Evolutionary conservation across 176 grass and related monocot species (phyloP).

Genomic region (Coix lacrymajobi): DNA sequence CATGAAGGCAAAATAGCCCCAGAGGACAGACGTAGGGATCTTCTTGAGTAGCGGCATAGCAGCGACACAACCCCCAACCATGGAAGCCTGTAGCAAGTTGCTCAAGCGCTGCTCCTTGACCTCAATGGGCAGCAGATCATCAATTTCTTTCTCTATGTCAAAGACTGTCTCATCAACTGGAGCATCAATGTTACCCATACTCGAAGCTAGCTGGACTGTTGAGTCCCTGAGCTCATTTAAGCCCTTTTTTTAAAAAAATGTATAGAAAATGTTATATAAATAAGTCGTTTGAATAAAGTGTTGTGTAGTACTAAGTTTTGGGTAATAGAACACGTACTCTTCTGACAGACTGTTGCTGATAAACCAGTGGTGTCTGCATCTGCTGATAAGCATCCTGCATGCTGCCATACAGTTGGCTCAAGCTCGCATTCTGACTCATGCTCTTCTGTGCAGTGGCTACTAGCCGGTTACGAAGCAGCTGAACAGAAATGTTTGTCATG

Average conservation of each 20-base stretch:
- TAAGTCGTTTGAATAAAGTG: neutral
- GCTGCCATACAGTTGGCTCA: slow-evolving; percentile 81
- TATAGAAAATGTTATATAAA: neutral
- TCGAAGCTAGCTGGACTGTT: slow-evolving; percentile 77
- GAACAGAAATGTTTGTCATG: slow-evolving; percentile 24
- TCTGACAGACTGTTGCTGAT: slow-evolving; percentile 48
- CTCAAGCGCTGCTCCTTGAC: slow-evolving; percentile 94
- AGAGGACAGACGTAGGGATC: slow-evolving; percentile 94
- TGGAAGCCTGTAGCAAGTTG: slow-evolving; percentile 71
- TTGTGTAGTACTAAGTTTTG: neutral
- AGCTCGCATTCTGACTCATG: slow-evolving; percentile 80
- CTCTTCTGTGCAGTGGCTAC: slow-evolving; percentile 65
- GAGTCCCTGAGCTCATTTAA: slow-evolving; percentile 89
- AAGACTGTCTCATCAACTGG: slow-evolving; percentile 84
- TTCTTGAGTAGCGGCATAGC: slow-evolving; percentile 94
- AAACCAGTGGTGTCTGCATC: slow-evolving; percentile 88
- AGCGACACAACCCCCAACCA: slow-evolving; percentile 75
- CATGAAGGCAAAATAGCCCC: slow-evolving; percentile 99
- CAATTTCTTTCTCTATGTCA: slow-evolving; percentile 94
- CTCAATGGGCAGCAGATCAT: slow-evolving; percentile 88
- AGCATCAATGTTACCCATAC: slow-evolving; percentile 84
- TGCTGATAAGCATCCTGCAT: slow-evolving; percentile 91
- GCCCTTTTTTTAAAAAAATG: slow-evolving; percentile 20
- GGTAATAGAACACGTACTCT: slow-evolving; percentile 34
- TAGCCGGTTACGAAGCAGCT: slow-evolving; percentile 79